Evolutionary conservation across 257 asterid species (phyloP).

Genomic region (Solanum paucissectum): DNA sequence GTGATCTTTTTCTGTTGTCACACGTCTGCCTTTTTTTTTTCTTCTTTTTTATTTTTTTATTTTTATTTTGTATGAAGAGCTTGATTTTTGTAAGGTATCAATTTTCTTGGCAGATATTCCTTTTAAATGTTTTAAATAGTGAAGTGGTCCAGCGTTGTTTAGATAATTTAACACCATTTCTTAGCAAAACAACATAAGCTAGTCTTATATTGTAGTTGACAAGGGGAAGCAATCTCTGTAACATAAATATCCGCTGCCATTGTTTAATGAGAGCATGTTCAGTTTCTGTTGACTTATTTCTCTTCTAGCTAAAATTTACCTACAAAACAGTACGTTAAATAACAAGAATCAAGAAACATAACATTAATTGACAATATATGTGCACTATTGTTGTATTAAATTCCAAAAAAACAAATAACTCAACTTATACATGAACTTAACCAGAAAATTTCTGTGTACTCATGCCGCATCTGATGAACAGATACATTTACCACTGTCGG

Average conservation of each 20-base stretch:
- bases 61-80: background rate
- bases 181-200: slow-evolving; percentile 11
- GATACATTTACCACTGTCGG: background rate
- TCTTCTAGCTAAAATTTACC: background rate
- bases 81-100: background rate
- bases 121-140: background rate
- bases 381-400: background rate
- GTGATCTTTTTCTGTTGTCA: background rate
- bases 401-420: background rate
- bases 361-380: background rate
- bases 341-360: background rate
- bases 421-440: background rate
- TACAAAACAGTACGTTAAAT: background rate
- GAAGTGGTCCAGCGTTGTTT: background rate
- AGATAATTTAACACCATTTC: background rate
- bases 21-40: background rate
- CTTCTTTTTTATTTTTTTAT: background rate
- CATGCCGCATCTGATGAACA: background rate
- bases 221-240: background rate
- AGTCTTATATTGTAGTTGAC: background rate
- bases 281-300: background rate
- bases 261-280: background rate
- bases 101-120: background rate
- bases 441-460: background rate
- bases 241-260: background rate